Percentiles rank a stretch among this genome's conserved stretches.
Evolutionary conservation across 129 eudicot genomes (phyloP).

Genomic region (Arctium lappa): DNA sequence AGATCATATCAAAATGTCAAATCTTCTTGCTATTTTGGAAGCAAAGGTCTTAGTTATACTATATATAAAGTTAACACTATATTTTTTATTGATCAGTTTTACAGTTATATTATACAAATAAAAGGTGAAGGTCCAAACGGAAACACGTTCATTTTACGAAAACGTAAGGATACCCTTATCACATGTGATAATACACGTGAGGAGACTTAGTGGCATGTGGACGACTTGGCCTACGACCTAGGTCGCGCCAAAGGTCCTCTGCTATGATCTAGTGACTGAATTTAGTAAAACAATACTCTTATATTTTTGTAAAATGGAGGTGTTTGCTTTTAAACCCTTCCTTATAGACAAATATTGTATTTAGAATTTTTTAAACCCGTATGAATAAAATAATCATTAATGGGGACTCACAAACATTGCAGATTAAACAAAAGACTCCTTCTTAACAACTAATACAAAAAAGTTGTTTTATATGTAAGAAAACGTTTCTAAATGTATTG

Average conservation of each 20-base stretch:
- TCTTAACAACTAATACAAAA: too few relatives aligned
- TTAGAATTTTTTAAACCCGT: neutral
- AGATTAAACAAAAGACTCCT: neutral
- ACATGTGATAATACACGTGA: neutral
- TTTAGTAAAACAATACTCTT: too few relatives aligned
- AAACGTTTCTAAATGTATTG: too few relatives aligned
- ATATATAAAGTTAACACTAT: neutral
- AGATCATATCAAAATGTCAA: conserved; percentile 16
- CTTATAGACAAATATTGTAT: neutral
- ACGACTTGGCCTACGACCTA: too few relatives aligned
- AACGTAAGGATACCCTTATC: too few relatives aligned
- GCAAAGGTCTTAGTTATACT: neutral
- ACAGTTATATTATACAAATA: neutral
- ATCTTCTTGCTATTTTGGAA: conserved; percentile 17
- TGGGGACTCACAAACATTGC: neutral
- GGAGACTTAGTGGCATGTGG: neutral
- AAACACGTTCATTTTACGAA: too few relatives aligned
- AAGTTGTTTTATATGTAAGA: neutral
- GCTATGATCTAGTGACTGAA: neutral
- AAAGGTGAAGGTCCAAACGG: too few relatives aligned
- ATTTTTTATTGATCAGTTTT: neutral
- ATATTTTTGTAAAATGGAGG: neutral
- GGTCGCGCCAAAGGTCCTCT: too few relatives aligned
- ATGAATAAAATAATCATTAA: too few relatives aligned
- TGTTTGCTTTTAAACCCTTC: neutral